These are phyloP conservation scores for Pythium dissotocum DNA, from an alignment of 352 stramenopile species.

Conservation along the genomic window DNA sequence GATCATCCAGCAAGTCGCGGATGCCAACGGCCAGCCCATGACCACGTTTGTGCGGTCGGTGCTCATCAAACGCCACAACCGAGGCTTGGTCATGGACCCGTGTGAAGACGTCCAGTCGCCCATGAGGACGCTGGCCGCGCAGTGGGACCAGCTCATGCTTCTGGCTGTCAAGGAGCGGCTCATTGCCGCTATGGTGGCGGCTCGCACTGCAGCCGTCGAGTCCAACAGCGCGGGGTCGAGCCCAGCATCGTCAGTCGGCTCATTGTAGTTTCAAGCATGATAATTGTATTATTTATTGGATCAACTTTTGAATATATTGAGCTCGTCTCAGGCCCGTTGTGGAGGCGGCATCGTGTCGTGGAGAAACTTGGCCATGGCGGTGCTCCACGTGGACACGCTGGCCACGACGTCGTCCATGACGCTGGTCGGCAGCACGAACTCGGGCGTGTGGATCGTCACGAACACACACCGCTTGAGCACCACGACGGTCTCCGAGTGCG, in stretches of 20 bases:
- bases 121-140: neutral
- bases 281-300: neutral
- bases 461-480: constrained; percentile 13
- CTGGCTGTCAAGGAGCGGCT: constrained; percentile 11
- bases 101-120: neutral
- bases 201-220: neutral
- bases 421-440: constrained; percentile 17
- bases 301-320: neutral
- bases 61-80: constrained; percentile 10
- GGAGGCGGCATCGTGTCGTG: neutral
- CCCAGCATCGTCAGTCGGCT: neutral
- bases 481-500: neutral
- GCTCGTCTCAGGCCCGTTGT: neutral
- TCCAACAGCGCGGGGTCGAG: neutral
- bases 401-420: constrained; percentile 19
- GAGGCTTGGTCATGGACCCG: neutral
- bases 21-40: neutral
- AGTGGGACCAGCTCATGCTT: constrained; percentile 23
- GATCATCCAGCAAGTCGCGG: constrained; percentile 6
- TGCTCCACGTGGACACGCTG: constrained; percentile 15
- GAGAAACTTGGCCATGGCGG: constrained; percentile 13
- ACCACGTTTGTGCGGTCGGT: constrained; percentile 5
- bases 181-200: neutral
- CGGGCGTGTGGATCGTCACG: constrained; percentile 16
- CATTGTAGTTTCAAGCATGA: neutral